Base-by-base conservation (phyloP, 306 rosid species). In the Fragaria iinumae region DNA sequence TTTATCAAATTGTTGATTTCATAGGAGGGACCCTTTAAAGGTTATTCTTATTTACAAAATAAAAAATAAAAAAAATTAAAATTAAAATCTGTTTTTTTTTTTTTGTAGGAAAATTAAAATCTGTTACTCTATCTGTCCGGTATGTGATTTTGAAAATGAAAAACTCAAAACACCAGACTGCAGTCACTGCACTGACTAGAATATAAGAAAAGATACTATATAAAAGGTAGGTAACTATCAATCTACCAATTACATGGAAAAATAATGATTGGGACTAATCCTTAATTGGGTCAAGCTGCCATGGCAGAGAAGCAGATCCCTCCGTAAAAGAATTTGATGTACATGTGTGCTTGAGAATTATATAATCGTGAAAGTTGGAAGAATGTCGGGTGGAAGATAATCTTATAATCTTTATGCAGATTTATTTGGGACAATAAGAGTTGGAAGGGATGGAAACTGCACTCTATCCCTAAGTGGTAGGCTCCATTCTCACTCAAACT, bases 381-480 rank as follows among this genome's bases (percentile, higher is more conserved):
- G 82, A 82, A 71, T 68, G 76, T 69, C 73, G 80, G 84, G 41
- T 73, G 73, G 77, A 80, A 49, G 32, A 23, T 73, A 44, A 50
- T 52, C 17, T 74, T 80, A 48, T 55, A 11, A 68, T 8, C 36
- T 68, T 68, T 25, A 64, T 68, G 72, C 75, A 66, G 50, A n/a
- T 57, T 67, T 45, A 64, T 76, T 73, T 41, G 82, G 68, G 81
- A 76, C 73, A 72, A 32, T 34, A 80, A 67, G 69, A 80, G 84
- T 83, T 80, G 86, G 89, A 87, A 74, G 74, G 70, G 80, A 71
- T 71, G 78, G 77, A 66, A 29, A 41, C 56, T 73, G 75, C 70
- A 79, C 77, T 67, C 39, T 79, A 29, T 83, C 85, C n/a, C 53
- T 34, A 70, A 63, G 80, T 63, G 88, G 88, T 85, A 77, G 89